A percentile compares a stretch with the other conserved stretches of the same genome.
Conservation (phyloP, 108 stramenopile genomes). For the Cylindrotheca fusiformis region DNA sequence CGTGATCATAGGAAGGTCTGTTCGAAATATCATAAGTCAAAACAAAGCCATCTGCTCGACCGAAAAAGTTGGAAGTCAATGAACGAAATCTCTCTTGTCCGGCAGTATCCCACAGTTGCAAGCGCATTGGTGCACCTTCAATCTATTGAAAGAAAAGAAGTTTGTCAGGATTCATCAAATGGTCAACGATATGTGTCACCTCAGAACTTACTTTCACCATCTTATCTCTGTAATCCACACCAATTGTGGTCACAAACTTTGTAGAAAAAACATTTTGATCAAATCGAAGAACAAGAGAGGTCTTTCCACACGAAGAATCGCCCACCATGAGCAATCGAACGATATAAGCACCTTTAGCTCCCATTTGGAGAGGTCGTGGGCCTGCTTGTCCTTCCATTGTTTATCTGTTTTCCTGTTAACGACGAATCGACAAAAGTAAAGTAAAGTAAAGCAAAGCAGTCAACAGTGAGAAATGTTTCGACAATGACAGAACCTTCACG, state of each 20-base stretch:
- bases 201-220: constrained; percentile 81
- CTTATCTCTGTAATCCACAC: constrained; percentile 94
- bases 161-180: not conserved
- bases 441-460: not conserved
- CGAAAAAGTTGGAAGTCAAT: constrained; percentile 93
- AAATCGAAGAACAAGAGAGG: constrained; percentile 82
- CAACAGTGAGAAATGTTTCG: not conserved
- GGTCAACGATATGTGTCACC: not conserved
- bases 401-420: not conserved
- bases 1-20: constrained; percentile 88
- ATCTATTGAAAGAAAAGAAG: constrained; percentile 46
- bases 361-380: constrained; percentile 88
- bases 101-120: constrained; percentile 95
- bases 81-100: constrained; percentile 94
- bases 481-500: no score
- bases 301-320: constrained; percentile 88
- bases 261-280: constrained; percentile 92
- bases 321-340: constrained; percentile 89
- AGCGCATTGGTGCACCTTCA: constrained; percentile 83
- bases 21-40: constrained; percentile 90
- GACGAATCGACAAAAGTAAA: not conserved
- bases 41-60: constrained; percentile 91
- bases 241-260: constrained; percentile 93
- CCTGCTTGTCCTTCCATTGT: constrained; percentile 17
- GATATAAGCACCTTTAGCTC: constrained; percentile 89